Base-by-base conservation (phyloP, 257 asterid genomes). In the Lycium ferocissimum region DNA sequence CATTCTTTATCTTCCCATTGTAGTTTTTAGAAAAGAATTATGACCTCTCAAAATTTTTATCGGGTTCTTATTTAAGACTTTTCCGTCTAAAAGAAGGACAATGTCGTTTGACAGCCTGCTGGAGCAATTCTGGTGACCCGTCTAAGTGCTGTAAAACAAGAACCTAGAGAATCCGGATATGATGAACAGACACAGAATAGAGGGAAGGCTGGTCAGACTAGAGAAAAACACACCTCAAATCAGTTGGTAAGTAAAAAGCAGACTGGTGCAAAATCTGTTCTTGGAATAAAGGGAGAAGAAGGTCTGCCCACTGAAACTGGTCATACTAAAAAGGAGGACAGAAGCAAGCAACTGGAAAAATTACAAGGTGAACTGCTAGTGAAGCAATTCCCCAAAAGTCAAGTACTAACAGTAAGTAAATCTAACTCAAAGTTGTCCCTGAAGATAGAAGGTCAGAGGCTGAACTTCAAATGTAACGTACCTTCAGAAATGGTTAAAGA, bases 61-160 rank as follows among this genome's bases (percentile, higher is more conserved):
- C 15, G n/a, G 61, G 82, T 78, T 14, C 33, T 78, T 53, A 33
- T 53, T 78, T 53, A 14, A 53, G 10, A 78, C 5, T 53, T 76
- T 8, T 14, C 49, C 26, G 17, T 78, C 49, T 78, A 78, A 78
- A 78, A 53, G 49, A 65, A 26, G 54, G 49, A 18, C 67, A 37
- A 18, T 83, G 72, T 7, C 49, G 54, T 53, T 69, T 81, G 78
- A 87, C 91, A 87, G 90, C 81, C 83, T 69, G 89, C 87, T 79
- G 86, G 54, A 47, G 76, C 59, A 58, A 20, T 81, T 79, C 79
- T 83, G 88, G 90, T 38, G 59, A 61, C 84, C 85, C 66, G 40
- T 75, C 63, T 81, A 81, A 76, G 54, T 80, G 33, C 37, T 72
- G 40, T 66, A 59, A 85, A 85, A 26, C 86, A 49, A 63, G 47